Conservation (phyloP, 371 early-diverging fungal species). For the Actinomortierella wolfii region DNA sequence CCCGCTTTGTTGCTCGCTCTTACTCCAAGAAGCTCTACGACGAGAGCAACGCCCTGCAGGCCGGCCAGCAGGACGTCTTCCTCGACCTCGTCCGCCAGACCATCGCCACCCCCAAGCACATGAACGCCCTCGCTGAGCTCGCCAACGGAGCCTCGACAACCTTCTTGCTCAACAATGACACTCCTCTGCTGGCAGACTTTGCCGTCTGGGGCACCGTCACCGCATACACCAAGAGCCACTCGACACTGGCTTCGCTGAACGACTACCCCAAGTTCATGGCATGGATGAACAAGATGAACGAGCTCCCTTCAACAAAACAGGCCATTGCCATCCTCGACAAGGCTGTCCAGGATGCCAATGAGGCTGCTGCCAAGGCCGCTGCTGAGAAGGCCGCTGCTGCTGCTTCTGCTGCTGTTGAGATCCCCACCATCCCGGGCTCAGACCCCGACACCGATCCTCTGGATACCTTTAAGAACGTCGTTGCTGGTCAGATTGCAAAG, state of each 20-base stretch:
- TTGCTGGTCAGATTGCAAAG: conserved; percentile 53
- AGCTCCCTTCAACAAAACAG: conserved; percentile 26
- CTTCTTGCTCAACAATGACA: conserved; percentile 48
- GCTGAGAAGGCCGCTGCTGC: conserved; percentile 46
- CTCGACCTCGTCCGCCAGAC: conserved; percentile 45
- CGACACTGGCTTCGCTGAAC: conserved; percentile 33
- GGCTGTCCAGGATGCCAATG: conserved; percentile 43
- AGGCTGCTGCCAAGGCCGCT: conserved; percentile 34
- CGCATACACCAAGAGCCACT: conserved; percentile 44
- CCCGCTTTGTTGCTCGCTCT: conserved; percentile 49
- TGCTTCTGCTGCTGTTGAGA: conserved; percentile 18
- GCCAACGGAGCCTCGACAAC: conserved; percentile 26
- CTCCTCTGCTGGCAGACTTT: conserved; percentile 50
- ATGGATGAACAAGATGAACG: conserved; percentile 43
- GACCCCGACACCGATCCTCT: conserved; percentile 57
- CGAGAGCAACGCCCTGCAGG: conserved; percentile 30
- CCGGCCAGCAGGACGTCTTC: conserved; percentile 31
- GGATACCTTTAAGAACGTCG: conserved; percentile 61
- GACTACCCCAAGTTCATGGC: conserved; percentile 41
- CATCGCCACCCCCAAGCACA: conserved; percentile 30
- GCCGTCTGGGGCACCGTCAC: conserved; percentile 55
- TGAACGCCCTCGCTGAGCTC: conserved; percentile 35
- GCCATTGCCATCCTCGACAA: conserved; percentile 46
- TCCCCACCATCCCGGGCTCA: conserved; percentile 49
- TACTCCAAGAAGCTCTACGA: conserved; percentile 20